These are phyloP conservation scores for Geosiphon pyriformis DNA, from an alignment of 192 early-diverging fungal genomes.

Conservation along the genomic window DNA sequence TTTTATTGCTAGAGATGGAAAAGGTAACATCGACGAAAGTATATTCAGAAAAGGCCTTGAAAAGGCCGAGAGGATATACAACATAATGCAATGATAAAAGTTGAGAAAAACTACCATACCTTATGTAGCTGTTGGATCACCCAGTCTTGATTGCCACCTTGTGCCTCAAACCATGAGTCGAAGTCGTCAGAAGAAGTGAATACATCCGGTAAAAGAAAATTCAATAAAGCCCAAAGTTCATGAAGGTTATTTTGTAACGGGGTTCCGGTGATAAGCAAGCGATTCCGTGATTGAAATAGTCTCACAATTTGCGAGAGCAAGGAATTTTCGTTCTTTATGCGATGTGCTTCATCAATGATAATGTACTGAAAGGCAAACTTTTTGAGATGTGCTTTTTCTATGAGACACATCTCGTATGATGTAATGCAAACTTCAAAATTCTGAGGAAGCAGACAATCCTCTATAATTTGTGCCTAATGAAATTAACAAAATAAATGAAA, in stretches of 20 bases:
- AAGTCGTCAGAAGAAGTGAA: slow-evolving; percentile 93
- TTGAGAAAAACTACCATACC: slow-evolving; percentile 33
- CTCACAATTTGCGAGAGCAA: slow-evolving; percentile 92
- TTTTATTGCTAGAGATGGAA: background rate
- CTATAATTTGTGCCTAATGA: slow-evolving; percentile 47
- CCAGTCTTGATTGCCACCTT: slow-evolving; percentile 67
- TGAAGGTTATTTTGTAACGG: slow-evolving; percentile 97
- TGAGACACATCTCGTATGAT: slow-evolving; percentile 92
- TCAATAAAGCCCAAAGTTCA: slow-evolving; percentile 97
- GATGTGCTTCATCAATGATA: slow-evolving; percentile 95
- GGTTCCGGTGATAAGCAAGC: slow-evolving; percentile 91
- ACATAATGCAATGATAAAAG: slow-evolving; percentile 25
- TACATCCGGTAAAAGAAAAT: slow-evolving; percentile 96
- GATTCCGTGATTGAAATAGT: slow-evolving; percentile 77
- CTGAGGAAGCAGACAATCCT: slow-evolving; percentile 45
- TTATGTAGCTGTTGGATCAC: slow-evolving; percentile 59
- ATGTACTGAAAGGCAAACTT: slow-evolving; percentile 90
- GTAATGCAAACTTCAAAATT: slow-evolving; percentile 93
- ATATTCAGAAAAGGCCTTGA: slow-evolving; percentile 11
- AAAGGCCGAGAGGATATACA: slow-evolving; percentile 17
- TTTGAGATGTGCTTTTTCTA: slow-evolving; percentile 79
- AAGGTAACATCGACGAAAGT: too few species aligned
- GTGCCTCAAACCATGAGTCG: slow-evolving; percentile 85
- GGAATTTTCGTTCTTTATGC: slow-evolving; percentile 98
- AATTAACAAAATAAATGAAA: slow-evolving; percentile 9